phyloP scores from a whole-genome alignment of 768 basidiomycete genomes.

The Amanita pallidorosea region DNA sequence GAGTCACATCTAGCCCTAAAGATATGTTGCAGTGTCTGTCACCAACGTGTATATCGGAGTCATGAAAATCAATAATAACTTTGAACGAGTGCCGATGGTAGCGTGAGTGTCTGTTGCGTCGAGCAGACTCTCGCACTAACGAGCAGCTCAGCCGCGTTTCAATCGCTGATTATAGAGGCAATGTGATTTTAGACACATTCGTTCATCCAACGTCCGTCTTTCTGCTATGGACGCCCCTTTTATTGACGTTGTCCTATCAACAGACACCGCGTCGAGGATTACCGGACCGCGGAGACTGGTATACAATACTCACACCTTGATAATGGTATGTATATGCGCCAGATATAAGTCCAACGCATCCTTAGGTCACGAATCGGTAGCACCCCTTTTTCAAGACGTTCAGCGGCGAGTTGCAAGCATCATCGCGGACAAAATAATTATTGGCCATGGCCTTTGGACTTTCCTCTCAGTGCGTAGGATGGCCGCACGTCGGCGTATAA shows the following conservation, averaged over 20 bases:
- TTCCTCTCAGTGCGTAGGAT: conserved; percentile 34
- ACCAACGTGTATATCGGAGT: conserved; percentile 32
- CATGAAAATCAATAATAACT: conserved; percentile 12
- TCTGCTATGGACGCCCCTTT: background rate
- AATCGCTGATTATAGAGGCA: conserved; percentile 36
- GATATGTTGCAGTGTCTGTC: conserved; percentile 37
- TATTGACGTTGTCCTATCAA: background rate
- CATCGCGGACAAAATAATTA: conserved; percentile 35
- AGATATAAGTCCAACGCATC: background rate
- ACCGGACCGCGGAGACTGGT: conserved; percentile 35
- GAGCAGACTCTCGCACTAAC: background rate
- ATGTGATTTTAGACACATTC: conserved; percentile 34
- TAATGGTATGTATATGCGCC: conserved; percentile 21
- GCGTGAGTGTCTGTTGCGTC: conserved; percentile 26
- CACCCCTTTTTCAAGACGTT: conserved; percentile 37
- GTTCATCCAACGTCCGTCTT: conserved; percentile 42
- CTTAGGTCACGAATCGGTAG: conserved; percentile 16
- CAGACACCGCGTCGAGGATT: conserved; percentile 38
- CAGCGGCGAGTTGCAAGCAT: conserved; percentile 31
- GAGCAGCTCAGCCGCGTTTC: conserved; percentile 33
- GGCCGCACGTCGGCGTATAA: background rate
- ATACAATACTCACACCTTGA: conserved; percentile 27
- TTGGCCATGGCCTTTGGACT: conserved; percentile 47
- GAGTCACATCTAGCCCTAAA: conserved; percentile 9
- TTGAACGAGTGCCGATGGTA: conserved; percentile 35